Percentiles rank a stretch among this genome's conserved stretches.
Conservation (phyloP, 176 grass and related monocot genomes). For the Bolboschoenus planiculmis region DNA sequence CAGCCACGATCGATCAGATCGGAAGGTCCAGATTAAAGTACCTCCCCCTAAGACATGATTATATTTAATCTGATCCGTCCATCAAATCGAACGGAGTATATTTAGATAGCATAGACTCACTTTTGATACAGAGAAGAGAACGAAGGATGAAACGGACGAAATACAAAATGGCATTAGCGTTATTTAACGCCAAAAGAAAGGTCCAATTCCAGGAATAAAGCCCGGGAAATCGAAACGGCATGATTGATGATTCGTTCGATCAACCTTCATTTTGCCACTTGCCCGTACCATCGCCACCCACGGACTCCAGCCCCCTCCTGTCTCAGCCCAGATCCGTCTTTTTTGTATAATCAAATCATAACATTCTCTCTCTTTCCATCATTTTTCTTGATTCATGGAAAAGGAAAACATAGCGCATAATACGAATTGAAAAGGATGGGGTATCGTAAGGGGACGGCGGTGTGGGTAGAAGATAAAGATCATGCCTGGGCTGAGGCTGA, state of each 20-base stretch:
- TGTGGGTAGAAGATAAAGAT: conserved; percentile 58
- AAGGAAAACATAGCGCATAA: background rate
- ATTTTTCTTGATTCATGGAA: background rate
- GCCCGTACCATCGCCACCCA: background rate
- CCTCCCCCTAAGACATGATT: background rate
- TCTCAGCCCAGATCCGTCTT: conserved; percentile 14
- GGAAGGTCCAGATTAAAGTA: background rate
- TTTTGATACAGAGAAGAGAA: background rate
- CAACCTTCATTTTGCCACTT: background rate
- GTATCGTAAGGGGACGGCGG: conserved; percentile 33
- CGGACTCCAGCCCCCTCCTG: conserved; percentile 1
- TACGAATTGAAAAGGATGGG: conserved; percentile 9
- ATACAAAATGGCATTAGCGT: background rate
- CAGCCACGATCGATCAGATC: background rate
- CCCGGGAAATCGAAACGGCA: conserved; percentile 19
- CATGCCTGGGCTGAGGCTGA: conserved; percentile 55
- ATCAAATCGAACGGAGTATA: background rate
- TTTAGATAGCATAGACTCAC: background rate
- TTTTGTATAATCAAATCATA: background rate
- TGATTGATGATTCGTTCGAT: background rate
- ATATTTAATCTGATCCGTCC: background rate
- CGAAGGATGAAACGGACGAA: background rate
- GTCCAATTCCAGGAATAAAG: background rate
- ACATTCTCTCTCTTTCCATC: background rate
- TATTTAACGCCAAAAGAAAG: background rate